Evolutionary conservation across 2,329 filamentous ascomycete genomes (phyloP).

Genomic region (Epichloe scottii): DNA sequence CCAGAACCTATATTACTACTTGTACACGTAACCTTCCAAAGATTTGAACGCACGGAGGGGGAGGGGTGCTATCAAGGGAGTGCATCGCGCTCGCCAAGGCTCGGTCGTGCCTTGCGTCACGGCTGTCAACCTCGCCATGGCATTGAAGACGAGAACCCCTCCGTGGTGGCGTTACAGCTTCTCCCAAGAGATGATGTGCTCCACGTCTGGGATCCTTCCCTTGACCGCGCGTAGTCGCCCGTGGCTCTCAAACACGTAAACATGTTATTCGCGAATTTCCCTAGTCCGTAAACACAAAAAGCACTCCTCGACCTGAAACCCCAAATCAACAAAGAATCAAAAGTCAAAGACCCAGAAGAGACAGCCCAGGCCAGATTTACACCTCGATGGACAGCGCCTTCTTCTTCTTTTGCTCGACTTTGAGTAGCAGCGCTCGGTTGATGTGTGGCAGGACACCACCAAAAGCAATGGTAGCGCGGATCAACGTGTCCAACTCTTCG

Average conservation of each 20-base stretch:
- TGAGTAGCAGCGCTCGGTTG: conserved; percentile 89
- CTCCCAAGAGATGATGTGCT: not conserved
- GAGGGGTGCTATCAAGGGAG: not conserved
- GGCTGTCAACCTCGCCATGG: not conserved
- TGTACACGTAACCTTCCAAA: conserved; percentile 2
- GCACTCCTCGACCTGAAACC: conserved; percentile 1
- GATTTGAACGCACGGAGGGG: not conserved
- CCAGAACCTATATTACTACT: conserved; percentile 3
- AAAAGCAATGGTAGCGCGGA: conserved; percentile 94
- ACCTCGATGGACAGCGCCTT: conserved; percentile 48
- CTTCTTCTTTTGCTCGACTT: conserved; percentile 99
- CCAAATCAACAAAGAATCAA: not conserved
- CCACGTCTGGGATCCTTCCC: not conserved
- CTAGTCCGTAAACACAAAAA: conserved; percentile 1
- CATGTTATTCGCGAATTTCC: conserved; percentile 2
- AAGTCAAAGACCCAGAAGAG: conserved; percentile 4
- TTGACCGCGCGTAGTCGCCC: not conserved
- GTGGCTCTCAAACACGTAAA: not conserved
- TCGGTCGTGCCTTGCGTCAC: not conserved
- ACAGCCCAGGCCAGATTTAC: conserved; percentile 16
- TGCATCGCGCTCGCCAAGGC: not conserved
- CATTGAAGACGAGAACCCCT: not conserved
- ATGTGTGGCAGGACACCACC: conserved; percentile 98
- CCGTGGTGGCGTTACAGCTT: not conserved
- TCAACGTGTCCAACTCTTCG: conserved; percentile 94